Conservation (phyloP, 2,329 filamentous ascomycete genomes). For the Chaetomiaceae sp. region DNA sequence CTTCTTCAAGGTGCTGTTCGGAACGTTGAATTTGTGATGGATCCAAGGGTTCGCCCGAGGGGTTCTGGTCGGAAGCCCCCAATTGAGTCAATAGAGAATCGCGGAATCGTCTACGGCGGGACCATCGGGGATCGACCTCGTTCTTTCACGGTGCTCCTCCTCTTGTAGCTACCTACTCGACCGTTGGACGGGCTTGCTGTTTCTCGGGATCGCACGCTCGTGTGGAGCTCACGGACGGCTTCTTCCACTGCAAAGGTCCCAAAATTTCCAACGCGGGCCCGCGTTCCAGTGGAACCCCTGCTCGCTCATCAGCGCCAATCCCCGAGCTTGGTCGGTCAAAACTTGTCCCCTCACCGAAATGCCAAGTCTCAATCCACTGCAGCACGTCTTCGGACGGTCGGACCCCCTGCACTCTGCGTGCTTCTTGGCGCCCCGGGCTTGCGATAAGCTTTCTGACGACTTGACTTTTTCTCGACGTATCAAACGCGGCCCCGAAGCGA, state of each 20-base stretch:
- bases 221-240: slow-evolving; percentile 13
- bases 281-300: neutral
- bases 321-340: no score
- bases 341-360: slow-evolving; percentile 16
- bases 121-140: slow-evolving; percentile 2
- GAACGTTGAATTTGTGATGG: no score
- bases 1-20: no score
- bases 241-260: slow-evolving; percentile 9
- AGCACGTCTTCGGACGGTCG: neutral
- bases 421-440: neutral
- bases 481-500: slow-evolving; percentile 4
- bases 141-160: neutral
- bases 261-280: slow-evolving; percentile 12
- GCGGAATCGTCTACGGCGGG: neutral
- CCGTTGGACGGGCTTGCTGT: no score
- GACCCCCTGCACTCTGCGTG: neutral
- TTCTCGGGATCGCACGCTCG: slow-evolving; percentile 2
- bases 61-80: neutral
- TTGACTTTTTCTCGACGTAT: slow-evolving; percentile 19
- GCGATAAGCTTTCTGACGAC: slow-evolving; percentile 15
- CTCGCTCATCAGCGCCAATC: no score
- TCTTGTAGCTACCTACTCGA: neutral
- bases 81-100: neutral
- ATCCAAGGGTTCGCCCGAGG: no score
- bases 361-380: neutral